These are phyloP conservation scores for Phialophora chinensis DNA, from an alignment of 2,329 filamentous ascomycete genomes.

Conservation along the genomic window DNA sequence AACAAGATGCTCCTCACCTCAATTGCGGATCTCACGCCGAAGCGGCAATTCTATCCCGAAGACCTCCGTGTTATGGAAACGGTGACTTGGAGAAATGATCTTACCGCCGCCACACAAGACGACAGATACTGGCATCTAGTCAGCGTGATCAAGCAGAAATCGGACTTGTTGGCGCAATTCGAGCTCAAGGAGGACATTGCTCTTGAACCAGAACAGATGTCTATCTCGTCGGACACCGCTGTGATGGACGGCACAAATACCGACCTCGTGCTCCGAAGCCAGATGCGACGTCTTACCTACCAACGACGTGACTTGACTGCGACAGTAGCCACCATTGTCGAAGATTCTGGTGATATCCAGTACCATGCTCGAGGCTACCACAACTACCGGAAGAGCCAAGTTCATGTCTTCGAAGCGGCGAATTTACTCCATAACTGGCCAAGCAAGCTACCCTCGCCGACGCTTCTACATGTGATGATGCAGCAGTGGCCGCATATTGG, in stretches of 20 bases:
- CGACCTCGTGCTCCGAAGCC: constrained; percentile 12
- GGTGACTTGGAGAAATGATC: constrained; percentile 50
- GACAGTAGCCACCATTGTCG: constrained; percentile 10
- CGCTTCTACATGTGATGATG: constrained; percentile 9
- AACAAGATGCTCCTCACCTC: constrained; percentile 42
- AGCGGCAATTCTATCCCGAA: constrained; percentile 20
- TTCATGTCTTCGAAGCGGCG: constrained; percentile 21
- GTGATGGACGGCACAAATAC: constrained; percentile 2
- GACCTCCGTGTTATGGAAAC: constrained; percentile 53
- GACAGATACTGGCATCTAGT: constrained; percentile 15
- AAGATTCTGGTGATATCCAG: constrained; percentile 26
- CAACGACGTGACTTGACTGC: constrained; percentile 22
- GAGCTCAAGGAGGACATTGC: constrained; percentile 43
- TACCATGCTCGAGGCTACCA: constrained; percentile 17
- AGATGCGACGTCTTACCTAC: background rate
- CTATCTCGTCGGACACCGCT: background rate
- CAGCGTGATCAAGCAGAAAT: constrained; percentile 46
- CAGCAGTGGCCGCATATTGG: constrained; percentile 20
- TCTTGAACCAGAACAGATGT: constrained; percentile 15
- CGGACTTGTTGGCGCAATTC: constrained; percentile 45
- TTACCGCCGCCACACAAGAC: constrained; percentile 56
- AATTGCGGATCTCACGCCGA: constrained; percentile 27
- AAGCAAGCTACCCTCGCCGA: constrained; percentile 13
- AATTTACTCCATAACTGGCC: constrained; percentile 19
- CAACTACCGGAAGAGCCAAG: constrained; percentile 10